Evolutionary conservation across 2,329 filamentous ascomycete genomes (phyloP).

Genomic region (Zymoseptoria tritici): DNA sequence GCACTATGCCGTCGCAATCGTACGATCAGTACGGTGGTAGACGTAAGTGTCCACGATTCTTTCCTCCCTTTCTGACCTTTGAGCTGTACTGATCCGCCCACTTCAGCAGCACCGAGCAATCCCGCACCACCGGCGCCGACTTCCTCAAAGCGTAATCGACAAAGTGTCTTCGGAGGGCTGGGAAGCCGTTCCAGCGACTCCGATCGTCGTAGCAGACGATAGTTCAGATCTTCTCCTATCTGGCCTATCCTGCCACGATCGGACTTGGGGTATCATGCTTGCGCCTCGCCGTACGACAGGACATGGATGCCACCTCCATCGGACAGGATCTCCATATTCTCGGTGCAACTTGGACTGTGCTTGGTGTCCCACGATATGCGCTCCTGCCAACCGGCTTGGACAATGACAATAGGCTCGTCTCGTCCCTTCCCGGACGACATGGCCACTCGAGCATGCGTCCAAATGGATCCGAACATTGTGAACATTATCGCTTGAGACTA

Average conservation of each 20-base stretch:
- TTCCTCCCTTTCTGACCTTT: slow-evolving; percentile 1
- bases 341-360: too few species aligned
- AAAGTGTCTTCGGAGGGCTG: slow-evolving; percentile 13
- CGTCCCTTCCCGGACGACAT: not conserved
- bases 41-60: slow-evolving; percentile 26
- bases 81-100: slow-evolving; percentile 19
- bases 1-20: slow-evolving; percentile 18
- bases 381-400: not conserved
- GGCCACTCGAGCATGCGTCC: too few species aligned
- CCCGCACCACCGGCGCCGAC: slow-evolving; percentile 6
- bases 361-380: not conserved
- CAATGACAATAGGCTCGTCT: not conserved
- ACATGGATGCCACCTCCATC: not conserved
- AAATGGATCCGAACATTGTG: too few species aligned
- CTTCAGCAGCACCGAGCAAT: slow-evolving; percentile 20
- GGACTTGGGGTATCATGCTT: not conserved
- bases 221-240: not conserved
- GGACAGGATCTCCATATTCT: not conserved
- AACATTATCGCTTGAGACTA: not conserved
- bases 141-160: slow-evolving; percentile 11
- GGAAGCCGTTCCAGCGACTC: slow-evolving; percentile 8
- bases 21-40: slow-evolving; percentile 26
- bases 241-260: not conserved
- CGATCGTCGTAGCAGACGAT: slow-evolving; percentile 12
- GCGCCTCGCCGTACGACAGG: not conserved